Evolutionary conservation across 495 filamentous ascomycete species (phyloP), one percentile per base, ranked within the genome.

Genomic region (Pyrenula massariospora): DNA sequence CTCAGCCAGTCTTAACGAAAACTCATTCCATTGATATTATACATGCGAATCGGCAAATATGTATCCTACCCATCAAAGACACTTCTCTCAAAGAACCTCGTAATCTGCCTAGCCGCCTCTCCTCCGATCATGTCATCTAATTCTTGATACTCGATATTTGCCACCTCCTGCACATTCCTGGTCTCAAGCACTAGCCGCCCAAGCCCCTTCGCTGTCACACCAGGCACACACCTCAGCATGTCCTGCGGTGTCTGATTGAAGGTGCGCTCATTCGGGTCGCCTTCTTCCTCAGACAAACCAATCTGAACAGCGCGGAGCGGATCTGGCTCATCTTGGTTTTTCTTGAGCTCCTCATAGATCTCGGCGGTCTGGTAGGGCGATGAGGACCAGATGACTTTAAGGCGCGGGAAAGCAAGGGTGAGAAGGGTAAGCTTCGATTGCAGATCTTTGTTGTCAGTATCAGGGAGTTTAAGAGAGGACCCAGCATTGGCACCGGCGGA

Each of bases 331-430:
- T 84, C 75, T 59, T 88, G 83, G 57, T 87, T 83, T 62, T 88
- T 87, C 73, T 98, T 98, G 22, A 98, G 75, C 62, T 91, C 86
- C 42, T 88, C 84, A 68, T 97, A 97, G 59, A 98, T 97, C 72
- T 96, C 90, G 3, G 93, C 93, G 1, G 94, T 97, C 68, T 98
- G 92, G 66, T 95, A 96, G 0, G 93, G 92, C 19, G 83, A 88
- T 0, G 83, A 88, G 10, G 87, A 92, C 93, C 93, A 98, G 59
- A 98, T 91, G 54, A 98, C 85, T 54, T 86, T 84, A 24, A 98
- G 77, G 8, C 81, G 79, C 2, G 93, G 93, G 63, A 97, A 98
- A 0, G 94, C 90, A 25, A 97, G 82, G 0, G 91, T 95, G 3
- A 98, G 79, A 21, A 98, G 78, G 15, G 96, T 93, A 56, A 98